Percentiles rank a stretch among this genome's conserved stretches.
Conservation (phyloP, 192 early-diverging fungal genomes). For the Phycomyces blakesleeanus region DNA sequence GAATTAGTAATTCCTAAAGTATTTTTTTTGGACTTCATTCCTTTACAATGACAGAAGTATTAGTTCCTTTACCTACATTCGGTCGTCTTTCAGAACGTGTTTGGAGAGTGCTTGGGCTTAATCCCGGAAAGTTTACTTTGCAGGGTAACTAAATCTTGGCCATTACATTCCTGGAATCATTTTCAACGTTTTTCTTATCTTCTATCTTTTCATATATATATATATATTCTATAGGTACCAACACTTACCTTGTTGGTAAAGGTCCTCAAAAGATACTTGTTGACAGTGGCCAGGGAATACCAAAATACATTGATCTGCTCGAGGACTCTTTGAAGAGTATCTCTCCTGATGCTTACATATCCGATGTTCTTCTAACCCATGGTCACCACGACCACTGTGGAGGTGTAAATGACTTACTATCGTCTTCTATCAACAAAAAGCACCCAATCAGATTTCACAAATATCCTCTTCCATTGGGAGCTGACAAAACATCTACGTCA, state of each 20-base stretch:
- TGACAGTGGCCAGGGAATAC: constrained; percentile 77
- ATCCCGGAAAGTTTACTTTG: constrained; percentile 76
- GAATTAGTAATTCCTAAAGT: too few relatives aligned
- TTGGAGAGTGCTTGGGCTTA: constrained; percentile 69
- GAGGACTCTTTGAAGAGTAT: constrained; percentile 45
- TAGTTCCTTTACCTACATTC: constrained; percentile 50
- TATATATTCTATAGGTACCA: constrained; percentile 55
- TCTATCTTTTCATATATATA: neutral
- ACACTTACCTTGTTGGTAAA: constrained; percentile 83
- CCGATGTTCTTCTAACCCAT: constrained; percentile 75
- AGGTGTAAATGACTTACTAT: constrained; percentile 49
- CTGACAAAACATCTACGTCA: constrained; percentile 25
- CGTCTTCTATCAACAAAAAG: constrained; percentile 10
- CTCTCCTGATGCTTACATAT: constrained; percentile 47
- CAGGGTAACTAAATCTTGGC: constrained; percentile 46
- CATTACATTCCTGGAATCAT: neutral
- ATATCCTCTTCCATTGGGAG: constrained; percentile 10
- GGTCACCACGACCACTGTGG: constrained; percentile 80
- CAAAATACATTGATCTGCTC: constrained; percentile 60
- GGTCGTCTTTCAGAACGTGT: constrained; percentile 55
- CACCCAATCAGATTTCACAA: constrained; percentile 23
- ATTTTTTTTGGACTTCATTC: too few relatives aligned
- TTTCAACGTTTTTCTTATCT: neutral
- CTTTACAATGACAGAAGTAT: constrained; percentile 42
- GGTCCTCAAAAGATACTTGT: constrained; percentile 67